Percentiles rank a stretch among this genome's conserved stretches.
phyloP scores from a whole-genome alignment of 768 basidiomycete species.

The Filobasidium wieringae region DNA sequence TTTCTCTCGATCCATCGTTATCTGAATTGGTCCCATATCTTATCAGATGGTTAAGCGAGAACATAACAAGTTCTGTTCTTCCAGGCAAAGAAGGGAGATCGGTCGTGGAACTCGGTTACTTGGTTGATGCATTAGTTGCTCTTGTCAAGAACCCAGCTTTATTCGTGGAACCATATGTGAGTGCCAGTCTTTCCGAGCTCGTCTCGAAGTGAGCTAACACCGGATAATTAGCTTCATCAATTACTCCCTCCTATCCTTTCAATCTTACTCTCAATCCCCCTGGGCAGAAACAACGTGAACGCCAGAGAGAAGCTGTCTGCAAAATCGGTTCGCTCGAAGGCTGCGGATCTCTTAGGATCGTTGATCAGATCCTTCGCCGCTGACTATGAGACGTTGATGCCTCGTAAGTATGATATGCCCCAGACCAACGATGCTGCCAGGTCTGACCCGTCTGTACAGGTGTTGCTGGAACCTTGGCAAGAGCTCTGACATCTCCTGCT shows the following conservation, averaged over 20 bases:
- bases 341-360: slow-evolving; percentile 71
- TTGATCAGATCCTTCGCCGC: slow-evolving; percentile 40
- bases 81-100: slow-evolving; percentile 19
- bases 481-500: slow-evolving; percentile 72
- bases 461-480: slow-evolving; percentile 58
- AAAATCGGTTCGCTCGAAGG: slow-evolving; percentile 57
- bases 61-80: slow-evolving; percentile 29
- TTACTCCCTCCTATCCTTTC: slow-evolving; percentile 85
- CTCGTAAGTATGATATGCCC: slow-evolving; percentile 24
- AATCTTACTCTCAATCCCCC: slow-evolving; percentile 71
- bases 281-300: slow-evolving; percentile 32
- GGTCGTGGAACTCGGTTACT: slow-evolving; percentile 67
- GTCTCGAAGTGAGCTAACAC: neutral
- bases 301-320: slow-evolving; percentile 6
- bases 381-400: slow-evolving; percentile 34
- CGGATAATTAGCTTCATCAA: slow-evolving; percentile 69
- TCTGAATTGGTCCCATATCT: slow-evolving; percentile 86
- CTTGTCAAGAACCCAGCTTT: slow-evolving; percentile 74
- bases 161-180: slow-evolving; percentile 90
- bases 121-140: slow-evolving; percentile 73
- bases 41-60: slow-evolving; percentile 87
- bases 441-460: neutral
- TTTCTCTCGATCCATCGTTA: slow-evolving; percentile 79
- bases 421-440: neutral
- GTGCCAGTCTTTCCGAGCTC: slow-evolving; percentile 30